Evolutionary conservation across 495 filamentous ascomycete genomes (phyloP).

Genomic region (Chaetomidium leptoderma): DNA sequence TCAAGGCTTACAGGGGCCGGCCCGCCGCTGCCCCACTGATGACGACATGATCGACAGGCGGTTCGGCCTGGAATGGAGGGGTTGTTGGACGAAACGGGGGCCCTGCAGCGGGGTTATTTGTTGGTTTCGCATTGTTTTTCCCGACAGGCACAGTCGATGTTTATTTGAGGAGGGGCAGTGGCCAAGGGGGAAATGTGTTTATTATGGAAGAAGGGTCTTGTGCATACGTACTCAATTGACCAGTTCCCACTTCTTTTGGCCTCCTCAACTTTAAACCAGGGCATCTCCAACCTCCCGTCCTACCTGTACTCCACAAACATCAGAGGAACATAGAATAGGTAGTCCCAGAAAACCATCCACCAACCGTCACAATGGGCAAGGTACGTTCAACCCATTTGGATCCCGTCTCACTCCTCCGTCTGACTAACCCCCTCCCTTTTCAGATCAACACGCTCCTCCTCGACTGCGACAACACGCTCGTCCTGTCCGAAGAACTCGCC

Average conservation of each 20-base stretch:
- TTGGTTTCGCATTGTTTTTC: conserved; percentile 10
- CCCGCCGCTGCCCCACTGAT: neutral
- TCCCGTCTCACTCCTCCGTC: neutral
- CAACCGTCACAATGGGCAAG: conserved; percentile 19
- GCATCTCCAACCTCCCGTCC: too few species aligned
- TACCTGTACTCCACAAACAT: too few species aligned
- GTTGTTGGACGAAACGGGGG: too few species aligned
- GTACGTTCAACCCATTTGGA: neutral
- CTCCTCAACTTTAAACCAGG: too few species aligned
- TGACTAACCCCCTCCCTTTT: neutral
- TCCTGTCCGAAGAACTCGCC: conserved; percentile 85
- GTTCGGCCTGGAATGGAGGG: conserved; percentile 10
- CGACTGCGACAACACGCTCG: conserved; percentile 98
- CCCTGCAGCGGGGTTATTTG: neutral
- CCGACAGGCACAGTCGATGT: neutral
- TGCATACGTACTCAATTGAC: neutral
- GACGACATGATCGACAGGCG: conserved; percentile 16
- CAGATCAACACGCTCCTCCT: conserved; percentile 62
- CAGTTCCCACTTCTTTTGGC: neutral
- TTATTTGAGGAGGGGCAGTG: neutral
- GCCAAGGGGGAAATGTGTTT: neutral
- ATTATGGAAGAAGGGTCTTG: neutral
- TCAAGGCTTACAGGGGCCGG: conserved; percentile 10
- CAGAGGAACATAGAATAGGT: too few species aligned
- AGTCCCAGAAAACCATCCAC: neutral